Percentiles rank a stretch among this genome's conserved stretches.
These are phyloP conservation scores for Ustilaginoidea virens DNA, from an alignment of 2,329 filamentous ascomycete species.

Conservation along the genomic window DNA sequence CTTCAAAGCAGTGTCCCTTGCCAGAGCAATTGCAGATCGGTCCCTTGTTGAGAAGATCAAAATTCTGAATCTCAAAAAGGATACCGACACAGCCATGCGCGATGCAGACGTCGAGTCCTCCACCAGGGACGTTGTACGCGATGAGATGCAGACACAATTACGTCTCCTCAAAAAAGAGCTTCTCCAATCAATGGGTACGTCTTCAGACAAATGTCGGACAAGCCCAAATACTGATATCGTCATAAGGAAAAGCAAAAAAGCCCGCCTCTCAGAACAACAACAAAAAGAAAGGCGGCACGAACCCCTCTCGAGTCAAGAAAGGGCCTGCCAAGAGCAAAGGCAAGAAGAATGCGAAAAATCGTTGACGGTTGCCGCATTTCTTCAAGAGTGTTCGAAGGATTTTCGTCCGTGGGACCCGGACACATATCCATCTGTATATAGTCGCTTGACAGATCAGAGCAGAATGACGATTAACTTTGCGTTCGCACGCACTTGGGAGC, in stretches of 20 bases:
- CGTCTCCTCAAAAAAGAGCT: not conserved
- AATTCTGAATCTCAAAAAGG: not conserved
- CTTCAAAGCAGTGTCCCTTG: too few relatives aligned
- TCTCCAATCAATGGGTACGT: too few relatives aligned
- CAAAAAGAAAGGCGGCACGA: too few relatives aligned
- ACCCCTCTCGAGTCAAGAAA: too few relatives aligned
- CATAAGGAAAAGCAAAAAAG: too few relatives aligned
- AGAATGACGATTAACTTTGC: not conserved
- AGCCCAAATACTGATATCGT: too few relatives aligned
- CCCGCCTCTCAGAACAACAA: not conserved
- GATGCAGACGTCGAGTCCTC: not conserved
- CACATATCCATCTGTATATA: not conserved
- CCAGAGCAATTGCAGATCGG: not conserved
- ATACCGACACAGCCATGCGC: not conserved
- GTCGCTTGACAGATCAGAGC: not conserved
- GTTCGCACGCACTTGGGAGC: not conserved
- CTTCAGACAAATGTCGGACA: too few relatives aligned
- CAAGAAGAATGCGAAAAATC: not conserved
- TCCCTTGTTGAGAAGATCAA: not conserved
- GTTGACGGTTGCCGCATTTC: not conserved
- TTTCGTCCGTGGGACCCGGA: not conserved
- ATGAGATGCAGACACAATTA: not conserved
- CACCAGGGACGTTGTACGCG: not conserved
- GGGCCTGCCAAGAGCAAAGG: not conserved
- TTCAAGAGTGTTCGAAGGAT: not conserved